A percentile compares a stretch with the other conserved stretches of the same genome.
Evolutionary conservation across 2,329 filamentous ascomycete genomes (phyloP).

Genomic region (Xylariaceae sp.): DNA sequence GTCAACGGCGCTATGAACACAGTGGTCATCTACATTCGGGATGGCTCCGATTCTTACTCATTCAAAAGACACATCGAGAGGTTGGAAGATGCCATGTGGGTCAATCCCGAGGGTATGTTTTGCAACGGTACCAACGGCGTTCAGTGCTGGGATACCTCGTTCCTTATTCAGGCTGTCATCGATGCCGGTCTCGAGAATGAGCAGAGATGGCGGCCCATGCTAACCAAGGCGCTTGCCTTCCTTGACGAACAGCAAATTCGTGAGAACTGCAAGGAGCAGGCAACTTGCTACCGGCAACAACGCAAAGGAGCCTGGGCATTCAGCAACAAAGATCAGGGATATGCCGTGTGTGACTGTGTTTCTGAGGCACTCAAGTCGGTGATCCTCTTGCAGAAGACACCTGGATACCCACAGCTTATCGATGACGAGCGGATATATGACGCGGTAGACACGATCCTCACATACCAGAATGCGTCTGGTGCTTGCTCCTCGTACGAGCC

Average conservation of each 20-base stretch:
- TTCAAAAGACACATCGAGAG: conserved; percentile 76
- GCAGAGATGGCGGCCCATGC: conserved; percentile 75
- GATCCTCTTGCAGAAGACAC: conserved; percentile 75
- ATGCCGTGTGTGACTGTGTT: conserved; percentile 92
- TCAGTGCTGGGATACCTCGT: conserved; percentile 94
- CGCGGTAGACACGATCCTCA: conserved; percentile 82
- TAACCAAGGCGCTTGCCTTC: conserved; percentile 76
- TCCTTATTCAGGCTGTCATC: conserved; percentile 77
- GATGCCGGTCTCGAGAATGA: conserved; percentile 76
- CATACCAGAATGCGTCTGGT: conserved; percentile 84
- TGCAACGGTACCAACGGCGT: conserved; percentile 98
- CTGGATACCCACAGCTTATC: conserved; percentile 69
- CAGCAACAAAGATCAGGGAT: conserved; percentile 87
- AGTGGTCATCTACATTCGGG: conserved; percentile 77
- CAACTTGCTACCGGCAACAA: conserved; percentile 80
- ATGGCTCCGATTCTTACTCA: conserved; percentile 70
- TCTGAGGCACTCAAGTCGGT: conserved; percentile 86
- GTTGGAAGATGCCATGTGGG: conserved; percentile 82
- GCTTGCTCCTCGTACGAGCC: conserved; percentile 90
- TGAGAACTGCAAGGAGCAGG: conserved; percentile 73
- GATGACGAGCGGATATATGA: conserved; percentile 77
- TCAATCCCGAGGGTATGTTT: conserved; percentile 89
- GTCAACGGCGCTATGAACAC: conserved; percentile 90
- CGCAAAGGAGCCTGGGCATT: conserved; percentile 96
- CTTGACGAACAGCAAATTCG: conserved; percentile 88